Conservation (phyloP, 2,329 filamentous ascomycete species). For the Alternaria infectoria region DNA sequence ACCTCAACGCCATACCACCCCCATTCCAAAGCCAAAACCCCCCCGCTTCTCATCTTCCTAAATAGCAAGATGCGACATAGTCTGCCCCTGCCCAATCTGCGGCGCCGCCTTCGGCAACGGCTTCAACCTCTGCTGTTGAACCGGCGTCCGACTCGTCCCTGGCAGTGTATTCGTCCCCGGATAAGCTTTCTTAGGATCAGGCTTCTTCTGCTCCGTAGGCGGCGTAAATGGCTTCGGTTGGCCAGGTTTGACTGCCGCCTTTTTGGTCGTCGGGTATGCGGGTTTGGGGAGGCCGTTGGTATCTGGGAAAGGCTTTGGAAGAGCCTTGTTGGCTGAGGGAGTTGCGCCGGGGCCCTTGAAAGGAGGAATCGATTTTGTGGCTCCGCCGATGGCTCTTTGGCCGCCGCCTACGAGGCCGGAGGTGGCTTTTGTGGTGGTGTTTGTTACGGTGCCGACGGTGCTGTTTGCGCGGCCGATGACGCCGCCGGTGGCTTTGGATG, state of each 20-base stretch:
- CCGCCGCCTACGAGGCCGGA: constrained; percentile 9
- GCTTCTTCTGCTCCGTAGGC: constrained; percentile 19
- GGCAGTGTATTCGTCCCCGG: constrained; percentile 41
- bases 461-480: constrained; percentile 20
- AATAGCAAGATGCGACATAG: constrained; percentile 36
- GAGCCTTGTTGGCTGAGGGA: constrained; percentile 10
- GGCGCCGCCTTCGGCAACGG: constrained; percentile 31
- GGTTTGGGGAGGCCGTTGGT: constrained; percentile 20
- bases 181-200: constrained; percentile 29
- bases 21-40: neutral
- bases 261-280: constrained; percentile 29
- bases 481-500: constrained; percentile 11
- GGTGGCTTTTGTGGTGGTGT: constrained; percentile 11
- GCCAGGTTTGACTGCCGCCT: constrained; percentile 35
- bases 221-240: constrained; percentile 35
- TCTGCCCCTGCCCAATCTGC: constrained; percentile 36
- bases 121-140: constrained; percentile 34
- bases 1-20: neutral
- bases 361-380: constrained; percentile 8
- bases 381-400: constrained; percentile 18
- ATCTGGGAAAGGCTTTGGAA: constrained; percentile 12
- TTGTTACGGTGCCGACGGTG: constrained; percentile 8
- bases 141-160: constrained; percentile 33
- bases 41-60: neutral
- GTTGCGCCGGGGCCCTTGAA: constrained; percentile 9